Evolutionary conservation across 2,329 filamentous ascomycete genomes (phyloP).

Genomic region (Pseudogymnoascus sp.): DNA sequence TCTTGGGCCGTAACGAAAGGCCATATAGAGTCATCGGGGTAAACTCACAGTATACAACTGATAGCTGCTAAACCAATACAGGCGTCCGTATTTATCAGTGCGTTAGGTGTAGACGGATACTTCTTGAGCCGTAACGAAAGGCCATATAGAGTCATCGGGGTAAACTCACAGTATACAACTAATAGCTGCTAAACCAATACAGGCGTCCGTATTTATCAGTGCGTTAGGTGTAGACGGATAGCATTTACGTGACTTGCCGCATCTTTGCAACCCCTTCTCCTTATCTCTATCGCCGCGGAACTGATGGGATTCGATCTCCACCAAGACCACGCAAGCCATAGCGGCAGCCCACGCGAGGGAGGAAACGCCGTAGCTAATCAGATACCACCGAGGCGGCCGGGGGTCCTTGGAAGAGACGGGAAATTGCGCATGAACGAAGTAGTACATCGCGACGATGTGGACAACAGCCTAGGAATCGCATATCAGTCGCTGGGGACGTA

Average conservation of each 20-base stretch:
- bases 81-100: background rate
- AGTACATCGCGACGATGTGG: background rate
- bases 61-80: background rate
- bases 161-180: background rate
- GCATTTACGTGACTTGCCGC: background rate
- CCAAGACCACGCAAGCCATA: background rate
- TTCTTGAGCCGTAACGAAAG: background rate
- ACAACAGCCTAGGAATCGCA: background rate
- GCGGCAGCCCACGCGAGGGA: background rate
- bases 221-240: background rate
- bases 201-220: background rate
- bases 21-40: background rate
- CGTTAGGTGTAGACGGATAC: background rate
- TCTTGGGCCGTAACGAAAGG: background rate
- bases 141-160: background rate
- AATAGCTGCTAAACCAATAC: background rate
- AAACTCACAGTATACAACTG: background rate
- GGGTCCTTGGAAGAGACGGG: background rate
- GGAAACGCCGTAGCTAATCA: background rate
- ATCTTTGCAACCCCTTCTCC: background rate
- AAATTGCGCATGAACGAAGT: background rate
- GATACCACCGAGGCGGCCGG: background rate
- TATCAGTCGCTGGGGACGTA: background rate
- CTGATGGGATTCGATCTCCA: background rate
- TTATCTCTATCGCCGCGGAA: background rate